These are phyloP conservation scores for Salinomyces thailandicus DNA, from an alignment of 2,329 filamentous ascomycete genomes.

Conservation along the genomic window DNA sequence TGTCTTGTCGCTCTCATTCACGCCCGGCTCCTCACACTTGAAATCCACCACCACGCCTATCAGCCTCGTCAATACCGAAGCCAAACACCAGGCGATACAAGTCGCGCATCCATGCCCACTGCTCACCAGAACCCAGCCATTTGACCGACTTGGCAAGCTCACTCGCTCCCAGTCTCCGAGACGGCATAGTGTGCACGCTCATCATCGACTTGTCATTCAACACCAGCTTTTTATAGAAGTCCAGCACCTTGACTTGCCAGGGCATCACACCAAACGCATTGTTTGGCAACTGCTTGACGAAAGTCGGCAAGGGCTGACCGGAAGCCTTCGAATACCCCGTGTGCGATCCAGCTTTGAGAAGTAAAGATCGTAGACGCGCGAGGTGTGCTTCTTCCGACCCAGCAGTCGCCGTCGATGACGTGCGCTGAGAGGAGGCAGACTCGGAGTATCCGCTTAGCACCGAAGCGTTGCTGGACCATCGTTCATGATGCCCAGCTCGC, in stretches of 20 bases:
- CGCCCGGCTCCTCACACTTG: no score
- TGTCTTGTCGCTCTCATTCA: no score
- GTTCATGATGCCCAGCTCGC: constrained; percentile 45
- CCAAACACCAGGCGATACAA: constrained; percentile 78
- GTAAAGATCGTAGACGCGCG: constrained; percentile 62
- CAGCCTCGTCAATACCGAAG: constrained; percentile 67
- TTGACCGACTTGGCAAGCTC: constrained; percentile 72
- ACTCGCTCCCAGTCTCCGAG: constrained; percentile 53
- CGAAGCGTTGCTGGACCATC: constrained; percentile 70
- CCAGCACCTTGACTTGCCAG: constrained; percentile 60
- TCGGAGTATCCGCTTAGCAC: constrained; percentile 73
- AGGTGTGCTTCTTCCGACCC: constrained; percentile 66
- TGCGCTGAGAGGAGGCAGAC: constrained; percentile 47
- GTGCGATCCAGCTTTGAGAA: constrained; percentile 78
- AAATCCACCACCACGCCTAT: constrained; percentile 3
- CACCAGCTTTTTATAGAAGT: constrained; percentile 72
- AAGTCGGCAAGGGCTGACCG: constrained; percentile 53
- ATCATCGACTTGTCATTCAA: constrained; percentile 60
- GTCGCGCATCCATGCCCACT: constrained; percentile 72
- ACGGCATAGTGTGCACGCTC: constrained; percentile 44
- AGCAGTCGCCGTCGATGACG: constrained; percentile 61
- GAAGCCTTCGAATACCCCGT: constrained; percentile 61
- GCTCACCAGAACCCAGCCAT: constrained; percentile 48
- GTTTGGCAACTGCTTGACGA: constrained; percentile 63
- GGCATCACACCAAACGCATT: constrained; percentile 67